These are phyloP conservation scores for Globisporangium polare DNA, from an alignment of 352 stramenopile species.

Conservation along the genomic window DNA sequence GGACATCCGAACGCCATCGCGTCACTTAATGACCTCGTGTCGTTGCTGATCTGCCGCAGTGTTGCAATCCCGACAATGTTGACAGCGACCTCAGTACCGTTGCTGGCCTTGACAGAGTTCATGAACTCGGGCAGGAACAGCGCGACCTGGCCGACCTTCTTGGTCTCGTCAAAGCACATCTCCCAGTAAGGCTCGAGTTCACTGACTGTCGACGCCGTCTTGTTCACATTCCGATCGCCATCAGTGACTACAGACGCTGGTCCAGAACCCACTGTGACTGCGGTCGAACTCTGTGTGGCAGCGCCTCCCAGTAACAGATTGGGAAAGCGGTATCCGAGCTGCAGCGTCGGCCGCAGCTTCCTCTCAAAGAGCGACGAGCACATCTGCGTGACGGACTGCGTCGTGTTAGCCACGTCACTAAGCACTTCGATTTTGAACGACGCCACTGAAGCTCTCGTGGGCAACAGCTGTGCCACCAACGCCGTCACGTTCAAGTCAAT, in stretches of 20 bases:
- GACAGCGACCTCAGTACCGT: not conserved
- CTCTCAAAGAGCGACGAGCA: conserved; percentile 65
- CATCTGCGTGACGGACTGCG: conserved; percentile 38
- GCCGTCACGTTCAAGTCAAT: conserved; percentile 51
- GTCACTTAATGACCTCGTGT: conserved; percentile 14
- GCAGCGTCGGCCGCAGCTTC: conserved; percentile 38
- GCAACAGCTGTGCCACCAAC: conserved; percentile 33
- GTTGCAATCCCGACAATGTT: conserved; percentile 36
- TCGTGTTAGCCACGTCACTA: conserved; percentile 16
- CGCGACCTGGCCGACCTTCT: conserved; percentile 42
- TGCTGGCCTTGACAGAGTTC: conserved; percentile 4
- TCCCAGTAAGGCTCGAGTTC: conserved; percentile 62
- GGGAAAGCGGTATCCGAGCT: conserved; percentile 39
- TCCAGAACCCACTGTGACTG: conserved; percentile 2
- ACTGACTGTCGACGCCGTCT: conserved; percentile 22
- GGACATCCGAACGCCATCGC: conserved; percentile 37
- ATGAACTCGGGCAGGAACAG: conserved; percentile 43
- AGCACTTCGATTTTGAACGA: conserved; percentile 58
- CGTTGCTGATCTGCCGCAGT: conserved; percentile 20
- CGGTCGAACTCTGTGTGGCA: conserved; percentile 37
- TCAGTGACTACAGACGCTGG: conserved; percentile 26
- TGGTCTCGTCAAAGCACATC: conserved; percentile 30
- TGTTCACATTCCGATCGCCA: conserved; percentile 15
- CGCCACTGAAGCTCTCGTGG: conserved; percentile 34
- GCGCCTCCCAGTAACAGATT: conserved; percentile 29